These are phyloP conservation scores for Lipomyces sp. DNA, from an alignment of 805 yeast genomes.

Conservation along the genomic window DNA sequence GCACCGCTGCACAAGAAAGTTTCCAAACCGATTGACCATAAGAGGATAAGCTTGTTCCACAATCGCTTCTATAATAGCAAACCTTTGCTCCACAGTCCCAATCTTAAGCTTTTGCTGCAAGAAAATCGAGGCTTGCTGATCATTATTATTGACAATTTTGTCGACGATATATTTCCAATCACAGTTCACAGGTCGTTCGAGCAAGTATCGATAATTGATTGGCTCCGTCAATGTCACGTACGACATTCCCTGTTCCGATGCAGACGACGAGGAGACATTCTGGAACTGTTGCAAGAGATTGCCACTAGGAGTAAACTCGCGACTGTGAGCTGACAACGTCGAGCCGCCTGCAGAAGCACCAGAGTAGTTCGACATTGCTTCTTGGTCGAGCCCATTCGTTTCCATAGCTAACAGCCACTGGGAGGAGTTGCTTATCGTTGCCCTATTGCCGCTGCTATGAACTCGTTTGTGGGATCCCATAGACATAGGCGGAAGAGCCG, in stretches of 20 bases:
- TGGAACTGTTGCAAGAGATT: not conserved
- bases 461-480: not conserved
- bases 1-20: constrained; percentile 43
- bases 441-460: not conserved
- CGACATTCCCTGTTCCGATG: not conserved
- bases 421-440: not conserved
- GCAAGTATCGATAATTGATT: constrained; percentile 36
- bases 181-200: constrained; percentile 34
- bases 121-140: constrained; percentile 44
- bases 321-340: constrained; percentile 20
- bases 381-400: too few species aligned
- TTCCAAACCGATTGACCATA: constrained; percentile 44
- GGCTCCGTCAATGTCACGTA: constrained; percentile 30
- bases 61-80: constrained; percentile 36
- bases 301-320: constrained; percentile 25
- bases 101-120: constrained; percentile 42
- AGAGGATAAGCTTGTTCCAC: constrained; percentile 34
- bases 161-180: constrained; percentile 38
- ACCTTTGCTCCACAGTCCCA: constrained; percentile 35
- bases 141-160: constrained; percentile 37
- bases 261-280: too few species aligned
- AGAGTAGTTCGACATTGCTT: too few species aligned
- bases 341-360: constrained; percentile 10
- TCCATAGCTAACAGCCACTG: not conserved
- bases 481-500: not conserved